Percentiles rank a stretch among this genome's conserved stretches.
These are phyloP conservation scores for Calonectria leucothoes DNA, from an alignment of 2,329 filamentous ascomycete species.

Conservation along the genomic window DNA sequence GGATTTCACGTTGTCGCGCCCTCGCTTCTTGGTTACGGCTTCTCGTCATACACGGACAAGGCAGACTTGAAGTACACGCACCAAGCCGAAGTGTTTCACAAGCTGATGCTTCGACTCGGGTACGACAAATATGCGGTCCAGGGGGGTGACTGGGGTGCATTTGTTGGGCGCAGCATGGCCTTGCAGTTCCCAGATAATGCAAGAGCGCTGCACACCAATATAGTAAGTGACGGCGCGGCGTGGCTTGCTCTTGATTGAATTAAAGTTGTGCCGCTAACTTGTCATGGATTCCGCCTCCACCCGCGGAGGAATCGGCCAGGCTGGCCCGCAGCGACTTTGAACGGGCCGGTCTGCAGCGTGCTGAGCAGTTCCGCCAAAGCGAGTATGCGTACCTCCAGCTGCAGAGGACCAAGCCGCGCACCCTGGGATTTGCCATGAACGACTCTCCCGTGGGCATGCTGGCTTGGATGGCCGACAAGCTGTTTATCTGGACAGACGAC, in stretches of 20 bases:
- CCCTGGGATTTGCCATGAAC: slow-evolving; percentile 39
- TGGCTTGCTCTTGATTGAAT: no score
- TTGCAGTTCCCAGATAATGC: slow-evolving; percentile 8
- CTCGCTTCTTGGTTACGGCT: slow-evolving; percentile 18
- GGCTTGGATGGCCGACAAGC: slow-evolving; percentile 84
- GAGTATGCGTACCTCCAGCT: slow-evolving; percentile 10
- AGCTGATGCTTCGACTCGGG: slow-evolving; percentile 24
- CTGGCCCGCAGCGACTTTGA: not conserved
- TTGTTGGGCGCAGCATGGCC: slow-evolving; percentile 12
- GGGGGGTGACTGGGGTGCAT: slow-evolving; percentile 19
- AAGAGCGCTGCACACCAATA: slow-evolving; percentile 20
- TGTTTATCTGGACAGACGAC: slow-evolving; percentile 78
- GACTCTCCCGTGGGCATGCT: slow-evolving; percentile 78
- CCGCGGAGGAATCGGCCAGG: not conserved
- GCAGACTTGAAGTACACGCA: slow-evolving; percentile 3
- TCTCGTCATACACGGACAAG: slow-evolving; percentile 11
- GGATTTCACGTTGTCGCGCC: slow-evolving; percentile 25
- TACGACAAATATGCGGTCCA: slow-evolving; percentile 22
- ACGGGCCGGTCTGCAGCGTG: not conserved
- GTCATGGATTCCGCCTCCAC: not conserved
- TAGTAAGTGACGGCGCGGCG: not conserved
- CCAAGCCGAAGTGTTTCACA: slow-evolving; percentile 16
- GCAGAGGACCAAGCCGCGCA: slow-evolving; percentile 11
- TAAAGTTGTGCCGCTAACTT: not conserved
- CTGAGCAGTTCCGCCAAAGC: slow-evolving; percentile 27